phyloP scores from a whole-genome alignment of 805 yeast genomes.

The Deakozyma indianensis region DNA sequence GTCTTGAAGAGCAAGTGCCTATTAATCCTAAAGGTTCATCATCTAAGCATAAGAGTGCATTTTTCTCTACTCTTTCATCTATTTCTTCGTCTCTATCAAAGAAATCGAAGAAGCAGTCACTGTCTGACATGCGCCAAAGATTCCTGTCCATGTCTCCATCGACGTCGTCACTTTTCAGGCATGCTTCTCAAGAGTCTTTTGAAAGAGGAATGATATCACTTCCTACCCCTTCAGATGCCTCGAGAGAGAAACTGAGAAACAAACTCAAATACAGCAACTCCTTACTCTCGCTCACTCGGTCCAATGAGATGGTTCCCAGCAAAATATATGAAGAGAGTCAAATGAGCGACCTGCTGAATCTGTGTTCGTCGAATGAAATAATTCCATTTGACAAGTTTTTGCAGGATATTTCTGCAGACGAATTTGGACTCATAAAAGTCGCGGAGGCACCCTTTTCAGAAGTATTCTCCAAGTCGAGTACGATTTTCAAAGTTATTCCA shows the following conservation, averaged over 20 bases:
- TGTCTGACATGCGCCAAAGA: not conserved
- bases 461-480: constrained; percentile 23
- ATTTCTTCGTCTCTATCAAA: not conserved
- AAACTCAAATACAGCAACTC: constrained; percentile 39
- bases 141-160: not conserved
- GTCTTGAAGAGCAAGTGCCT: too few relatives aligned
- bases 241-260: constrained; percentile 39
- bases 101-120: not conserved
- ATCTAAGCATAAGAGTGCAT: too few relatives aligned
- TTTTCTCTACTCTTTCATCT: not conserved
- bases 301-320: constrained; percentile 19
- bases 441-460: constrained; percentile 36
- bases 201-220: constrained; percentile 31
- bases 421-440: constrained; percentile 23
- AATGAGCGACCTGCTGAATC: constrained; percentile 20
- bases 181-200: not conserved
- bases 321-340: constrained; percentile 23
- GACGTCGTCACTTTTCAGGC: not conserved
- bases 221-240: constrained; percentile 42
- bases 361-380: constrained; percentile 23
- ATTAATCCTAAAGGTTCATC: too few relatives aligned
- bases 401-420: constrained; percentile 6
- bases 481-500: constrained; percentile 37
- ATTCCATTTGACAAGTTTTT: constrained; percentile 22
- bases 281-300: constrained; percentile 25